Percentiles rank a stretch among this genome's conserved stretches.
These are phyloP conservation scores for Trichoderma citrinoviride DNA, from an alignment of 2,329 filamentous ascomycete species.

Conservation along the genomic window DNA sequence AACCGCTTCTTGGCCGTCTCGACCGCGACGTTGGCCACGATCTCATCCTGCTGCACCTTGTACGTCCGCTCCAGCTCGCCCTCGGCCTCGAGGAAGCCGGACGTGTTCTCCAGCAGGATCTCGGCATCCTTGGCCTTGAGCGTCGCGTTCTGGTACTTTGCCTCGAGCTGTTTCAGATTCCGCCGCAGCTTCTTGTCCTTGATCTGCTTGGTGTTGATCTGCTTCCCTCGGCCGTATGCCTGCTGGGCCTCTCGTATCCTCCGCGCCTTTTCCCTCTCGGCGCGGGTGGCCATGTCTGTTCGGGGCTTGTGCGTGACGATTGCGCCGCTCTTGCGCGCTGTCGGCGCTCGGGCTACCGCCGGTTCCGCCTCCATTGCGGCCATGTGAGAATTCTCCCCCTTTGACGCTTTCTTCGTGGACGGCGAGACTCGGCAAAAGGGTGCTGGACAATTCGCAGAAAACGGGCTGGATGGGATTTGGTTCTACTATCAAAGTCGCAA, in stretches of 20 bases:
- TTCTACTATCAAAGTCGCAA: constrained; percentile 18
- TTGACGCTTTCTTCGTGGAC: background rate
- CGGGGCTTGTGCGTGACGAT: constrained; percentile 45
- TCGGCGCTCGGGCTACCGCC: constrained; percentile 36
- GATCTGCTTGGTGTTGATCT: constrained; percentile 68
- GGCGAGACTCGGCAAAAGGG: background rate
- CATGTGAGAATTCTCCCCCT: background rate
- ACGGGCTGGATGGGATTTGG: background rate
- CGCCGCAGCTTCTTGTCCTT: constrained; percentile 87
- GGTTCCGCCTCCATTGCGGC: constrained; percentile 40
- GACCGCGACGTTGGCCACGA: constrained; percentile 68
- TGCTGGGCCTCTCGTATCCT: constrained; percentile 63
- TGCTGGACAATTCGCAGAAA: background rate
- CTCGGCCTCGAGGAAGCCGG: constrained; percentile 86
- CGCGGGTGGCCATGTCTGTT: constrained; percentile 51
- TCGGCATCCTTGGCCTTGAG: constrained; percentile 91
- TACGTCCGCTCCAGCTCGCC: constrained; percentile 87
- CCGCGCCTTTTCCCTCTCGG: constrained; percentile 51
- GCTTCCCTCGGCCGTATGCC: constrained; percentile 79
- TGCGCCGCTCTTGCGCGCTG: constrained; percentile 52
- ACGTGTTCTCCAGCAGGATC: constrained; percentile 82
- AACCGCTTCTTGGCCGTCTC: constrained; percentile 92
- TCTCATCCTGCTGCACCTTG: constrained; percentile 86
- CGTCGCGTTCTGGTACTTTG: constrained; percentile 76
- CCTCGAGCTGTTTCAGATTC: constrained; percentile 75